phyloP scores from a whole-genome alignment of 129 eudicot species.

The Sambucus nigra region DNA sequence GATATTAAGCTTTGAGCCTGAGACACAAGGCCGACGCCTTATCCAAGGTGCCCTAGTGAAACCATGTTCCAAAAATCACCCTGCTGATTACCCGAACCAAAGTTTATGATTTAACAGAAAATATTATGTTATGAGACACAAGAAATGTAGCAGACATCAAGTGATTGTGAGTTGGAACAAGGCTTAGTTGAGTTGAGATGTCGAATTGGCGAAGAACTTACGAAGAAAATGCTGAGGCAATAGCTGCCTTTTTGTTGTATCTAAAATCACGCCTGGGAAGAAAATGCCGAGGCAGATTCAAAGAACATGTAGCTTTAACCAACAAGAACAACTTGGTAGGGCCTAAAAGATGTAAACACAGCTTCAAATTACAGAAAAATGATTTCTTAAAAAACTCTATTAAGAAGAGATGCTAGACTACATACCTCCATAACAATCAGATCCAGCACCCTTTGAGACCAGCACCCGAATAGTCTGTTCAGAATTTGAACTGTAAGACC shows the following conservation, averaged over 20 bases:
- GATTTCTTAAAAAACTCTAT: conserved; percentile 1
- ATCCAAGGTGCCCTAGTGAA: too few species aligned
- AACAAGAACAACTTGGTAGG: conserved; percentile 66
- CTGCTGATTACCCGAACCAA: too few species aligned
- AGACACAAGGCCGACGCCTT: too few species aligned
- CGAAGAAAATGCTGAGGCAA: too few species aligned
- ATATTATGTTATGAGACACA: too few species aligned
- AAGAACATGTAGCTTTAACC: conserved; percentile 59
- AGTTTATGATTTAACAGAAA: too few species aligned
- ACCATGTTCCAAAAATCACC: too few species aligned
- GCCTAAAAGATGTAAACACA: conserved; percentile 26
- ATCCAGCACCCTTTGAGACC: conserved; percentile 75
- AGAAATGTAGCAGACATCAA: too few species aligned
- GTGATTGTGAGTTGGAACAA: too few species aligned
- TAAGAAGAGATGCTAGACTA: conserved; percentile 6
- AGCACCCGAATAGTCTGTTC: conserved; percentile 61
- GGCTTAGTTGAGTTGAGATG: too few species aligned
- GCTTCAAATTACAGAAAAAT: conserved; percentile 8
- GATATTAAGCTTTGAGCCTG: too few species aligned
- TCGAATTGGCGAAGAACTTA: too few species aligned
- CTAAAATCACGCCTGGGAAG: conserved; percentile 79
- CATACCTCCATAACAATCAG: conserved; percentile 59
- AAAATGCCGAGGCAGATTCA: conserved; percentile 64
- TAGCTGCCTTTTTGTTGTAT: conserved; percentile 48
- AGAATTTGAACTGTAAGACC: conserved; percentile 15